These are phyloP conservation scores for Hortaea sp. DNA, from an alignment of 2,329 filamentous ascomycete species.

Conservation along the genomic window DNA sequence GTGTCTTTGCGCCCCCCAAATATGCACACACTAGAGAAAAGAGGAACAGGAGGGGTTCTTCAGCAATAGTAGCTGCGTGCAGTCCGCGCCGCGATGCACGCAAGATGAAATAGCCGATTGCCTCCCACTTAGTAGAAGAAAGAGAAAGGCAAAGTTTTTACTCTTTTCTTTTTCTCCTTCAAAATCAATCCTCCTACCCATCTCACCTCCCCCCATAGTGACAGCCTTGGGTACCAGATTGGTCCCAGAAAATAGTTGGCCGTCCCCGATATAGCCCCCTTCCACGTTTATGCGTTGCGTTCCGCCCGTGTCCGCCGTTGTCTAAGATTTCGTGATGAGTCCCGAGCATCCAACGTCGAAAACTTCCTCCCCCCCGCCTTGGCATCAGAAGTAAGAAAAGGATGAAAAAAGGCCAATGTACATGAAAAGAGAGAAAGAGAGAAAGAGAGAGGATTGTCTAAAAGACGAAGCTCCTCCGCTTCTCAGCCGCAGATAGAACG, in stretches of 20 bases:
- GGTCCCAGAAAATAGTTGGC: background rate
- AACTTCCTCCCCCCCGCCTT: background rate
- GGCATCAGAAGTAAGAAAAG: background rate
- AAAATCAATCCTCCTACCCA: too few relatives aligned
- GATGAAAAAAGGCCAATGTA: background rate
- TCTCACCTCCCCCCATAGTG: background rate
- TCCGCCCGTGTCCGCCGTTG: background rate
- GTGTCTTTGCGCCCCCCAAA: too few relatives aligned
- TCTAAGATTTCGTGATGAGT: background rate
- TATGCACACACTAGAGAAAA: too few relatives aligned
- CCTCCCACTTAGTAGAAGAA: too few relatives aligned
- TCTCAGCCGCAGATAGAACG: slow-evolving; percentile 78
- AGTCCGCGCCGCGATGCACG: background rate
- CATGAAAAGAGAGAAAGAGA: background rate
- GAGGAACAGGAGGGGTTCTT: too few relatives aligned
- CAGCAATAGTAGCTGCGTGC: background rate
- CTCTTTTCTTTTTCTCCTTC: background rate
- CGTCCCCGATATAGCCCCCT: background rate
- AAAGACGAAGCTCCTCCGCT: slow-evolving; percentile 66
- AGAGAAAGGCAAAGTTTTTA: too few relatives aligned
- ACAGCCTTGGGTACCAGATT: background rate
- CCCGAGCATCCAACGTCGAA: background rate
- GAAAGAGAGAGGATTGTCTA: background rate
- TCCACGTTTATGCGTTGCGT: background rate
- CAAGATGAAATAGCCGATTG: too few relatives aligned